phyloP scores from a whole-genome alignment of 2,329 filamentous ascomycete genomes.

The Clonostachys rhizophaga region DNA sequence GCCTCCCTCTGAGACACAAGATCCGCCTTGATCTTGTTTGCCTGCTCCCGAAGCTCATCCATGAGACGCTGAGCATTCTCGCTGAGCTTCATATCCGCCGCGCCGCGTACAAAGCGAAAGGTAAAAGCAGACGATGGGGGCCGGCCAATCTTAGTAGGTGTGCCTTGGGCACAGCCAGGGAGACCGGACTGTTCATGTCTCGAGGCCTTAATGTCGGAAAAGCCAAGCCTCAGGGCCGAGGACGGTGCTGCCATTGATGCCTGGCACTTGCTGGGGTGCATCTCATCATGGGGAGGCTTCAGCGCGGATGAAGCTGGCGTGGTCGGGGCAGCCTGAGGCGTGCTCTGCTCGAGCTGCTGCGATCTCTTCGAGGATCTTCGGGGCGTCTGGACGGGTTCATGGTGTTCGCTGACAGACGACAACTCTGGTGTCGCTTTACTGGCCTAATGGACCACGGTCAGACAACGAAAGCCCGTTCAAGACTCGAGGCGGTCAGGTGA shows the following conservation, averaged over 20 bases:
- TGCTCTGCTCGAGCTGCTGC: constrained; percentile 4
- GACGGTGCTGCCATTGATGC: constrained; percentile 71
- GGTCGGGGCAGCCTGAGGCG: constrained; percentile 21
- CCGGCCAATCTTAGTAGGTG: constrained; percentile 55
- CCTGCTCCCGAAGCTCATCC: constrained; percentile 68
- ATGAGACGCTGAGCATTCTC: constrained; percentile 57
- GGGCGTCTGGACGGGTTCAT: constrained; percentile 23
- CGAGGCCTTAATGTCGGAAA: constrained; percentile 66
- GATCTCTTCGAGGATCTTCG: constrained; percentile 1
- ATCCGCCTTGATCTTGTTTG: constrained; percentile 64
- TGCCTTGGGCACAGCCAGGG: constrained; percentile 41
- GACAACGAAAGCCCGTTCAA: too few relatives aligned
- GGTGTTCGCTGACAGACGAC: constrained; percentile 36
- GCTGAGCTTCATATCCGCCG: constrained; percentile 49
- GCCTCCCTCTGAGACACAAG: constrained; percentile 58
- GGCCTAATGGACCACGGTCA: not conserved
- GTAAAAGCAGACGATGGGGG: constrained; percentile 57
- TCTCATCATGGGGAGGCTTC: constrained; percentile 72
- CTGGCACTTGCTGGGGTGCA: constrained; percentile 86
- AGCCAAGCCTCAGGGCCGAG: constrained; percentile 77
- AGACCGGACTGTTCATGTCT: constrained; percentile 33
- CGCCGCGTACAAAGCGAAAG: constrained; percentile 58
- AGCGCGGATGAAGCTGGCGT: constrained; percentile 65
- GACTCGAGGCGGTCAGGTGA: not conserved
- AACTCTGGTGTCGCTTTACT: constrained; percentile 25